Base-by-base conservation (phyloP, 495 filamentous ascomycete genomes). In the Daldinia childiae region DNA sequence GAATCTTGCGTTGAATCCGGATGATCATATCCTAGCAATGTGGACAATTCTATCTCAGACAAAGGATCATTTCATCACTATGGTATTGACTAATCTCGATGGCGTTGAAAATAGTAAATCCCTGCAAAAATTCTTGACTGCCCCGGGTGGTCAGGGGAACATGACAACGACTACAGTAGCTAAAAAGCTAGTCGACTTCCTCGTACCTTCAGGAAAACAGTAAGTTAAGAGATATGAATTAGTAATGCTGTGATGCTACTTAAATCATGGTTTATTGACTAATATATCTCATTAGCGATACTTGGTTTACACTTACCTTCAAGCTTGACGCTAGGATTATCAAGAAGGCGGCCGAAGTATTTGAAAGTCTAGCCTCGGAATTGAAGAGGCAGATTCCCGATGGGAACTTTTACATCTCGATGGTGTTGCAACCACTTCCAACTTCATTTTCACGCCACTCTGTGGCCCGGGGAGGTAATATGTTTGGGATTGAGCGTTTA, bases 351-450 rank as follows among this genome's bases (percentile, higher is more conserved):
- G 36, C 68, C 1, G 68, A 58, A 7, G 61, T 57, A 34, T 72
- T 74, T 67, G 67, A 78, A 17, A 19, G 17, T 0, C 32, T 79
- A 0, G 69, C 77, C 5, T 63, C 57, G 15, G 65, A 77, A 14
- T 48, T 80, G 5, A 65, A 59, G 29, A 48, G 39, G 6, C 38
- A 62, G 11, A 74, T 78, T 12, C 64, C 77, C 14, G 71, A 69
- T 7, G 58, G 52, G 7, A 79, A 80, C 26, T 76, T 84, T 19
- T 58, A 77, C 21, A 81, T 83, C 0, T 80, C 81, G 1, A 69
- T 84, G 19, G 73, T 85, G 30, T 80, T 86, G 62, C 87, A 88
- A 63, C 84, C 80, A 4, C 77, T 88, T 29, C 80, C 80, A 5
- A 74, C 56, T 29, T 69, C 76, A 14, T 81, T 81, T 34, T 78